These are phyloP conservation scores for Agaricus blazei DNA, from an alignment of 768 basidiomycete genomes.

Conservation along the genomic window DNA sequence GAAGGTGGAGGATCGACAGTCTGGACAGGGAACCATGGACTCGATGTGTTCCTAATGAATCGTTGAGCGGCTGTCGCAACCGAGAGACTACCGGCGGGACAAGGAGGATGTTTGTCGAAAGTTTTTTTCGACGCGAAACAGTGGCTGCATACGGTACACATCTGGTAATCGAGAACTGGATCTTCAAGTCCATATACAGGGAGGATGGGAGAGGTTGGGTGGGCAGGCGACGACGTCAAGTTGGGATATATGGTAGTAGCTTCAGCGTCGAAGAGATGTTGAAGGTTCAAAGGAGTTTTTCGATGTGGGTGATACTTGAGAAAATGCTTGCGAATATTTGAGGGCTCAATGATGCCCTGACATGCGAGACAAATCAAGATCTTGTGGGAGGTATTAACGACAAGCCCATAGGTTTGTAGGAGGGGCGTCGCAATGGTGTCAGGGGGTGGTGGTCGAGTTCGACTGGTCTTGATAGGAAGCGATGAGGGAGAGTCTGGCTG, in stretches of 20 bases:
- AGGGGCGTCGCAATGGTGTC: not conserved
- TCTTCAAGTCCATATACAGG: not conserved
- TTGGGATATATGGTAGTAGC: not conserved
- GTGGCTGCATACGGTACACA: not conserved
- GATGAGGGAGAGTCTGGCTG: too few species aligned
- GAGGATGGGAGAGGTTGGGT: not conserved
- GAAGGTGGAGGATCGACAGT: not conserved
- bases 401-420: not conserved
- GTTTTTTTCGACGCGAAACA: not conserved
- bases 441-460: not conserved
- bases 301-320: not conserved
- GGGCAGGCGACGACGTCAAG: not conserved
- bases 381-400: not conserved
- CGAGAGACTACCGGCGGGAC: not conserved
- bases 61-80: not conserved
- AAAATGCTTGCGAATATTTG: not conserved
- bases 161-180: not conserved
- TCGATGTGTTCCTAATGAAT: not conserved
- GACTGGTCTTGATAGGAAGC: not conserved
- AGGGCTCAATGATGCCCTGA: not conserved
- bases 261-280: not conserved
- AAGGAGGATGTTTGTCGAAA: not conserved
- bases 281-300: not conserved
- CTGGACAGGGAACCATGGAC: slow-evolving; percentile 5
- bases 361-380: slow-evolving; percentile 6